phyloP scores from a whole-genome alignment of 805 yeast genomes.

The Starmerella apicola region DNA sequence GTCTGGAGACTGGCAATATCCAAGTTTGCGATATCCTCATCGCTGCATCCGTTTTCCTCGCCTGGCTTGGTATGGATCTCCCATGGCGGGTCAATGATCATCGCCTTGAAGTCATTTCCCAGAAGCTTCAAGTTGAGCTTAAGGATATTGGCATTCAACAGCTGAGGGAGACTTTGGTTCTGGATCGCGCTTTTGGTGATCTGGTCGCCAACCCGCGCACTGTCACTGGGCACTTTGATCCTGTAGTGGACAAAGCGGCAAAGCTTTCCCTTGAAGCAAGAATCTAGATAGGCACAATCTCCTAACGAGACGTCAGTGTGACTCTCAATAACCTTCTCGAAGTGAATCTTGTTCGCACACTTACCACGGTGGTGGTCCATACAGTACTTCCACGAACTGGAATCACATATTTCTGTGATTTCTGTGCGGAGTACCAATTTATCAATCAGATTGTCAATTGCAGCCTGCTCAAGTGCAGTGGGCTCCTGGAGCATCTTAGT shows the following conservation, averaged over 20 bases:
- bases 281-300: constrained; percentile 87
- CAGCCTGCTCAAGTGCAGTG: background rate
- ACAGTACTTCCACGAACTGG: background rate
- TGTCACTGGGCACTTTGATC: constrained; percentile 20
- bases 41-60: constrained; percentile 32
- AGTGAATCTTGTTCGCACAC: constrained; percentile 23
- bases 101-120: constrained; percentile 66
- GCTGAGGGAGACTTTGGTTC: constrained; percentile 37
- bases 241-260: constrained; percentile 74
- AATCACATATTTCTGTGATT: background rate
- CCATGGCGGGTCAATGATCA: constrained; percentile 95
- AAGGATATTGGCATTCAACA: constrained; percentile 78
- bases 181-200: background rate
- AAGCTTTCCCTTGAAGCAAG: constrained; percentile 73
- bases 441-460: background rate
- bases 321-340: constrained; percentile 25
- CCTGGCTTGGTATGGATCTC: constrained; percentile 70
- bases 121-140: constrained; percentile 53
- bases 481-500: background rate
- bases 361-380: background rate
- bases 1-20: constrained; percentile 60
- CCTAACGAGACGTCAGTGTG: constrained; percentile 66
- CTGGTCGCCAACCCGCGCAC: background rate
- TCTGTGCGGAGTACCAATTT: background rate
- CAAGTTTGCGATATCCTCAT: constrained; percentile 54